These are phyloP conservation scores for Scytalidium lignicola DNA, from an alignment of 2,329 filamentous ascomycete species.

Conservation along the genomic window DNA sequence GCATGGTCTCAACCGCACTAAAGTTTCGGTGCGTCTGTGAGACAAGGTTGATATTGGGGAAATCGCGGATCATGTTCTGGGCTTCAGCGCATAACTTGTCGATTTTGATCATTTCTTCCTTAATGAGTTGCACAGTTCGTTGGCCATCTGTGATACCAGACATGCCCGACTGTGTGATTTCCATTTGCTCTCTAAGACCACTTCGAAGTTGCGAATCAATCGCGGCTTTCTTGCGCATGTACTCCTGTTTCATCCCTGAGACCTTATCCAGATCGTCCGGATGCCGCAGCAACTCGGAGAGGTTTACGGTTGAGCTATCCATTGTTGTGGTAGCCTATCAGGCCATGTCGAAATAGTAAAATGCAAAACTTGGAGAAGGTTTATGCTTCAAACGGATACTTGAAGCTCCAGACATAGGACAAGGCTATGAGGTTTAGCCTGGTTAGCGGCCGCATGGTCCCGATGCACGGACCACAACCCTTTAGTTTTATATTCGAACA, in stretches of 20 bases:
- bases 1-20: slow-evolving; percentile 89
- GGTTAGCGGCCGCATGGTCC: not conserved
- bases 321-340: slow-evolving; percentile 22
- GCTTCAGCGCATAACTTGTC: slow-evolving; percentile 96
- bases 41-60: slow-evolving; percentile 84
- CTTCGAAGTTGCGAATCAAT: slow-evolving; percentile 86
- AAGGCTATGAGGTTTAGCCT: not conserved
- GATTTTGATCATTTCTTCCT: slow-evolving; percentile 98
- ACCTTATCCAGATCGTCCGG: slow-evolving; percentile 98
- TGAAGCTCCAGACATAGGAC: not conserved
- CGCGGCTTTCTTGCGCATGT: slow-evolving; percentile 86
- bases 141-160: slow-evolving; percentile 82
- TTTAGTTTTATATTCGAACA: not conserved
- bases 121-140: slow-evolving; percentile 85
- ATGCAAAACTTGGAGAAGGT: not conserved
- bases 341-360: slow-evolving; percentile 12
- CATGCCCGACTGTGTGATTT: slow-evolving; percentile 93
- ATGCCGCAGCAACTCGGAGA: slow-evolving; percentile 88
- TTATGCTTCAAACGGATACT: not conserved
- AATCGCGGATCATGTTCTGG: slow-evolving; percentile 96
- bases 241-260: slow-evolving; percentile 80
- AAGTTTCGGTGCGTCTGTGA: slow-evolving; percentile 97
- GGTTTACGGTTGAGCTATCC: slow-evolving; percentile 46
- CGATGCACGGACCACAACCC: not conserved
- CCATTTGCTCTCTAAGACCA: slow-evolving; percentile 85